These are phyloP conservation scores for Phytophthora podocarpi DNA, from an alignment of 352 stramenopile genomes.

Conservation along the genomic window DNA sequence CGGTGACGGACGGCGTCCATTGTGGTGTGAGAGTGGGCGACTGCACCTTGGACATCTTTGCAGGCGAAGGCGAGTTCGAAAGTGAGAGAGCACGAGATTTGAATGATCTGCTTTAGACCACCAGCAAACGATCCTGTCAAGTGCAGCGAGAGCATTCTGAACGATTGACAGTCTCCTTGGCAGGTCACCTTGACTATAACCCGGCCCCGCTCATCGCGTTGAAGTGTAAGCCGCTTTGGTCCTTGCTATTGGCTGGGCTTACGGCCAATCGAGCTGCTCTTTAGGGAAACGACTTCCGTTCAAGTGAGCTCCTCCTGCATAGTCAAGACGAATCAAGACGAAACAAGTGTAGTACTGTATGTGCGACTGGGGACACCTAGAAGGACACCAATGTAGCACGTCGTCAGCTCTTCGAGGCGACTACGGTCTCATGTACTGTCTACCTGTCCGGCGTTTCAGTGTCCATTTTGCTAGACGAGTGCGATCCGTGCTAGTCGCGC, in stretches of 20 bases:
- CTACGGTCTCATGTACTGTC: too few relatives aligned
- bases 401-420: too few relatives aligned
- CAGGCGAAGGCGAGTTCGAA: slow-evolving; percentile 8
- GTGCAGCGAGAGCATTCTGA: too few relatives aligned
- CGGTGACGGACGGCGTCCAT: slow-evolving; percentile 10
- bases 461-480: slow-evolving; percentile 16
- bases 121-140: too few relatives aligned
- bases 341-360: background rate
- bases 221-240: slow-evolving; percentile 9
- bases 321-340: background rate
- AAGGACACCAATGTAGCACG: too few relatives aligned
- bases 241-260: slow-evolving; percentile 5
- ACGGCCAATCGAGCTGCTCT: slow-evolving; percentile 8
- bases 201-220: background rate
- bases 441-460: background rate
- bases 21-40: slow-evolving; percentile 22
- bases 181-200: background rate
- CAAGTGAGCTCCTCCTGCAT: background rate
- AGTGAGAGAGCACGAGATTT: slow-evolving; percentile 7
- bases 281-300: slow-evolving; percentile 1
- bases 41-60: slow-evolving; percentile 24
- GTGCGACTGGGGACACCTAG: too few relatives aligned
- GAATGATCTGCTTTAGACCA: background rate
- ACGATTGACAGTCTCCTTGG: background rate
- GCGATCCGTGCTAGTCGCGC: background rate